A percentile compares a stretch with the other conserved stretches of the same genome.
These are phyloP conservation scores for Euphorbia lathyris DNA, from an alignment of 345 rosid species.

Conservation along the genomic window DNA sequence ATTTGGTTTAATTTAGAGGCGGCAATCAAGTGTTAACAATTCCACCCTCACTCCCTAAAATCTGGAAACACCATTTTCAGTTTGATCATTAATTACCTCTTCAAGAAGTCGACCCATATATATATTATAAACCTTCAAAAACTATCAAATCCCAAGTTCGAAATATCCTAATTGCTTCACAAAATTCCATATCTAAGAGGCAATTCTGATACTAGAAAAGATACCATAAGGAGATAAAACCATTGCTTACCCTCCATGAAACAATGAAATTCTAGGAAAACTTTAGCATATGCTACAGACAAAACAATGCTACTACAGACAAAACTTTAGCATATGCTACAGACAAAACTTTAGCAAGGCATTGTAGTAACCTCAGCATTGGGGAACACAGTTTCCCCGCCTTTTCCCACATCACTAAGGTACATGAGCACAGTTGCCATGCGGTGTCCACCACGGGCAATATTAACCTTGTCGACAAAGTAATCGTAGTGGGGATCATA, in stretches of 20 bases:
- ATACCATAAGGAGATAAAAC: not conserved
- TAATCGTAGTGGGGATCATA: slow-evolving; percentile 89
- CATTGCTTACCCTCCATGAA: not conserved
- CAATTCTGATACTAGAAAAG: not conserved
- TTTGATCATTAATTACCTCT: not conserved
- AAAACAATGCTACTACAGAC: too few relatives aligned
- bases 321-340: not conserved
- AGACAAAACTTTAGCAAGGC: not conserved
- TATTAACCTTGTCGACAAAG: slow-evolving; percentile 83
- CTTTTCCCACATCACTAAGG: slow-evolving; percentile 79
- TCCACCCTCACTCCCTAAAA: not conserved
- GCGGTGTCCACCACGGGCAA: slow-evolving; percentile 95
- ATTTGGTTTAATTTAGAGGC: slow-evolving; percentile 2
- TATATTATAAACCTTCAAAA: not conserved
- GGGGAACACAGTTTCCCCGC: slow-evolving; percentile 97
- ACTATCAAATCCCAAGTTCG: not conserved
- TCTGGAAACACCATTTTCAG: not conserved
- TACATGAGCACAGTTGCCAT: slow-evolving; percentile 86
- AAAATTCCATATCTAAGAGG: not conserved
- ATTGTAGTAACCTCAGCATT: slow-evolving; percentile 64
- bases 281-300: not conserved
- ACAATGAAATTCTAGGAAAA: slow-evolving; percentile 3
- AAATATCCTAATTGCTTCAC: not conserved
- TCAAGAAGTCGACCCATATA: not conserved
- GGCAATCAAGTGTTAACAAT: not conserved